Evolutionary conservation across 2,329 filamentous ascomycete genomes (phyloP), one percentile per base, ranked within the genome.

Genomic region (Cryphonectria carpinicola): DNA sequence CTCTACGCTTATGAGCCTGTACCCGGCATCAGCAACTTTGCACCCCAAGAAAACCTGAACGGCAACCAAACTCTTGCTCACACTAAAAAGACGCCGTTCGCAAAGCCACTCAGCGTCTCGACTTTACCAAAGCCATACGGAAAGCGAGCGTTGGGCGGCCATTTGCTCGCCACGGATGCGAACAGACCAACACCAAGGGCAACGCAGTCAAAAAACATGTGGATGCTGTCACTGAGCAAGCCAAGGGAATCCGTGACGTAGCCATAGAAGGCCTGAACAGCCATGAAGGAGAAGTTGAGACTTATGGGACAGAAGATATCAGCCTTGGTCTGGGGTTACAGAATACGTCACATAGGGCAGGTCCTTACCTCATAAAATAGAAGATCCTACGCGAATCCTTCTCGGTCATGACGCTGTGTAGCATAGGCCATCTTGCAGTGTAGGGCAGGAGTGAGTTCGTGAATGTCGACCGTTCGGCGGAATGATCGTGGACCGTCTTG

Each of bases 131-230:
- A 96, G 0, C 96, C 96, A 78, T 98, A 98, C 0, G 96, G 96
- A 76, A 97, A 98, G 28, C 91, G 87, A 71, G 92, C 87, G 78
- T 92, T 97, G 0, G 94, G 92, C 1, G 95, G 94, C 95, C 96
- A 98, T 81, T 98, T 98, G 81, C 93, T 96, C 85, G 97, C 93
- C 7, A 99, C 94, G 1, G 95, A 92, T 39, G 96, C 96, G 76
- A 95, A 92, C 13, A 99, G 85, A 14, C 96, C 96, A 49, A 99
- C 94, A 1, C 93, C 89, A 39, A 99, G 87, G 28, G 95, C 96
- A 49, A 98, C 90, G 75, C 96, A 99, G 81, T 99, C 96, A 76
- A 99, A 98, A 77, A 99, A 95, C 96, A 99, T 99, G 82, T 99
- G 96, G 73, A 99, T 96, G 77, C 95, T 98, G 81, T 99, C 96